Conservation (phyloP, 805 yeast genomes). For the Wickerhamiella australiensis region DNA sequence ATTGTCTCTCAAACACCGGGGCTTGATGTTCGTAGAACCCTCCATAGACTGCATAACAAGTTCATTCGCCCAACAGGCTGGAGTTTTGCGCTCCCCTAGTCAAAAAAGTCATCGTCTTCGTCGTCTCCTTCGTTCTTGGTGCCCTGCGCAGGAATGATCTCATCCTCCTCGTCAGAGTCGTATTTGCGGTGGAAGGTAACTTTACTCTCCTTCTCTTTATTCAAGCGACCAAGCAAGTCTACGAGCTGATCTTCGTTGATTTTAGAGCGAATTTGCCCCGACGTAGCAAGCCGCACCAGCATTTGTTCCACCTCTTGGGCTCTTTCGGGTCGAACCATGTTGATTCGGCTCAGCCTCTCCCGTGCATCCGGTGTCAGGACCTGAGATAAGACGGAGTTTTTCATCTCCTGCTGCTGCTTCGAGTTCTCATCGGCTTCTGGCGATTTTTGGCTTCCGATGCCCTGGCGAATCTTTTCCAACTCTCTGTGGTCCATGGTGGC, state of each 20-base stretch:
- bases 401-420: slow-evolving; percentile 31
- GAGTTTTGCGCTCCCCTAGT: slow-evolving; percentile 26
- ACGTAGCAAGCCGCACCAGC: slow-evolving; percentile 53
- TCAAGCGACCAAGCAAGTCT: slow-evolving; percentile 63
- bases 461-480: slow-evolving; percentile 74
- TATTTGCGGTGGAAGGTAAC: slow-evolving; percentile 15
- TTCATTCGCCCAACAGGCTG: too few relatives aligned
- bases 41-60: too few relatives aligned
- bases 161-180: slow-evolving; percentile 38
- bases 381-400: slow-evolving; percentile 41
- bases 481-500: slow-evolving; percentile 32
- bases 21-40: too few relatives aligned
- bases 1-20: too few relatives aligned
- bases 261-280: slow-evolving; percentile 65
- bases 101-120: slow-evolving; percentile 34
- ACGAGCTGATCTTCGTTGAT: slow-evolving; percentile 75
- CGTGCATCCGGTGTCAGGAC: slow-evolving; percentile 72
- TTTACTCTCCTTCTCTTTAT: slow-evolving; percentile 39
- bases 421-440: slow-evolving; percentile 2
- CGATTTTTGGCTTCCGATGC: slow-evolving; percentile 49
- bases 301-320: slow-evolving; percentile 81
- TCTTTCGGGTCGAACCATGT: slow-evolving; percentile 82
- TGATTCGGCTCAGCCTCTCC: slow-evolving; percentile 74
- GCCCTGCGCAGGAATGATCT: not conserved
- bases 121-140: slow-evolving; percentile 15